Conservation (phyloP, 495 filamentous ascomycete genomes). For the Podospora fimiseda region DNA sequence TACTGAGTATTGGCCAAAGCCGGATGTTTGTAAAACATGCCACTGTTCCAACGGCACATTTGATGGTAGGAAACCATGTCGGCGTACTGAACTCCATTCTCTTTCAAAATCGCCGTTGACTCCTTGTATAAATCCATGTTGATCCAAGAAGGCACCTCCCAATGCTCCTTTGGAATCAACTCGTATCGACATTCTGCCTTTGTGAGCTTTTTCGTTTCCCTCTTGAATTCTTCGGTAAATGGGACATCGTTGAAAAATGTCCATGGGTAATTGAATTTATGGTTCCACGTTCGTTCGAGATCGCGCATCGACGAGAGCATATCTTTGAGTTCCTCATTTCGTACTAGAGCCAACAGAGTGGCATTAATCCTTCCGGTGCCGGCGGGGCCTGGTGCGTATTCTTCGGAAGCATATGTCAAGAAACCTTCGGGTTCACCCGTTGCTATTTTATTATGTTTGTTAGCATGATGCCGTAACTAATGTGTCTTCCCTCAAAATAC, state of each 20-base stretch:
- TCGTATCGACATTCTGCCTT: constrained; percentile 84
- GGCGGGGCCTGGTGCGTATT: constrained; percentile 64
- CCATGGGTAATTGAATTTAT: constrained; percentile 99
- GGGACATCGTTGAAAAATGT: constrained; percentile 97
- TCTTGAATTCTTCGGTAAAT: constrained; percentile 90
- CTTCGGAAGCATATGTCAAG: constrained; percentile 62
- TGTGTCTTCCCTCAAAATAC: constrained; percentile 27
- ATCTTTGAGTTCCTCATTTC: constrained; percentile 79
- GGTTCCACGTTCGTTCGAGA: constrained; percentile 91
- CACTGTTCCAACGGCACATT: constrained; percentile 99
- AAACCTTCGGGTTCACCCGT: constrained; percentile 75
- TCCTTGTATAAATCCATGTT: constrained; percentile 78
- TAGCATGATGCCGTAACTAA: constrained; percentile 5
- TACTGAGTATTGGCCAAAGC: constrained; percentile 74
- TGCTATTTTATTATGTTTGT: constrained; percentile 39
- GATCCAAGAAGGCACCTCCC: constrained; percentile 90
- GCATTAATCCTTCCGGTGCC: constrained; percentile 83
- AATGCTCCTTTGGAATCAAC: constrained; percentile 87
- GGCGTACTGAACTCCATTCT: constrained; percentile 84
- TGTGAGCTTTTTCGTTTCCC: constrained; percentile 64
- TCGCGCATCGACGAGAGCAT: constrained; percentile 84
- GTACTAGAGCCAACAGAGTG: constrained; percentile 86
- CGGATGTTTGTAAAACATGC: constrained; percentile 94
- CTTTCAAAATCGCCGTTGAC: constrained; percentile 73
- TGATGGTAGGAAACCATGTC: constrained; percentile 88